Evolutionary conservation across 169 alveolate genomes (phyloP).

Genomic region (Plasmodium billcollinsi): DNA sequence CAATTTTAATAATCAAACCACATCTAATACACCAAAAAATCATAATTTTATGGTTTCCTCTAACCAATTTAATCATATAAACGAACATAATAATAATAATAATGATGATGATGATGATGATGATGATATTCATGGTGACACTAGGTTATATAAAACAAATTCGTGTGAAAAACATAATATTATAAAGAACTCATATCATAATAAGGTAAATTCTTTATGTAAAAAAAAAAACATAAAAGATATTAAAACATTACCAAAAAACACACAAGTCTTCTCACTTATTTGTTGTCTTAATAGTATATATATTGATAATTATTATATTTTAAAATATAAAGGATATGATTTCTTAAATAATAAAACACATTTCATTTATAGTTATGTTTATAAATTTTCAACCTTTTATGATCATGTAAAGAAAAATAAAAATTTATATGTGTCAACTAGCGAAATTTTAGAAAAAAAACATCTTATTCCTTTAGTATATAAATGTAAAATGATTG

Average conservation of each 20-base stretch:
- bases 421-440: slow-evolving; percentile 18
- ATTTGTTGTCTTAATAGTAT: slow-evolving; percentile 75
- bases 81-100: neutral
- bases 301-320: slow-evolving; percentile 58
- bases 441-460: slow-evolving; percentile 53
- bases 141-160: neutral
- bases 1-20: neutral
- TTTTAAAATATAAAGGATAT: slow-evolving; percentile 42
- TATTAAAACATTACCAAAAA: neutral
- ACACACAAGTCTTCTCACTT: slow-evolving; percentile 18
- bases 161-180: neutral
- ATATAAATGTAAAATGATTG: slow-evolving; percentile 37
- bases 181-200: neutral
- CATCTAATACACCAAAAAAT: neutral
- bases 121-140: neutral
- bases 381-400: slow-evolving; percentile 32
- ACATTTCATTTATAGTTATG: slow-evolving; percentile 56
- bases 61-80: neutral
- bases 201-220: no score
- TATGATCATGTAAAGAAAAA: slow-evolving; percentile 49
- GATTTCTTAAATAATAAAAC: slow-evolving; percentile 24
- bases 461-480: slow-evolving; percentile 44
- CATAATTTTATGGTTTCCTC: neutral
- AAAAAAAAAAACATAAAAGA: neutral
- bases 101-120: neutral